Evolutionary conservation across 2,329 filamentous ascomycete genomes (phyloP).

Genomic region (Fusarium nelsonii): DNA sequence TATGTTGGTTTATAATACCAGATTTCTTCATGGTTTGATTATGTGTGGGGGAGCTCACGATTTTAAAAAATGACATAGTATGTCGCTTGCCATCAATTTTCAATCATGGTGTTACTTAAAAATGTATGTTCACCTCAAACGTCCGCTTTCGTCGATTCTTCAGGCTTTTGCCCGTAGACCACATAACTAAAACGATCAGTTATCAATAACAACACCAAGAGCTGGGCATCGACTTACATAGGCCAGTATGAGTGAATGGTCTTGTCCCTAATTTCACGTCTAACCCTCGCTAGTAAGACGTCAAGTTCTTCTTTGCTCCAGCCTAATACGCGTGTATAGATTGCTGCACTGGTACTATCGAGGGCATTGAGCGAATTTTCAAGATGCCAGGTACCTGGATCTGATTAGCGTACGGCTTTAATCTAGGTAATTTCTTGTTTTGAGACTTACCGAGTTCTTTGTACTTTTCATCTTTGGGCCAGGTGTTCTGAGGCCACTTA

Average conservation of each 20-base stretch:
- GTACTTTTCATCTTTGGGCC: slow-evolving; percentile 62
- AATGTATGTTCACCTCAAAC: not conserved
- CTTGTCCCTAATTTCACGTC: slow-evolving; percentile 45
- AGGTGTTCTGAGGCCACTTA: slow-evolving; percentile 62
- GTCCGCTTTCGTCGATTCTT: not conserved
- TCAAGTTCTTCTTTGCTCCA: slow-evolving; percentile 48
- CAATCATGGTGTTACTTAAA: too few relatives aligned
- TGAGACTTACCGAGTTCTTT: slow-evolving; percentile 57
- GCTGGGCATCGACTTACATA: slow-evolving; percentile 35
- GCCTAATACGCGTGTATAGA: slow-evolving; percentile 47
- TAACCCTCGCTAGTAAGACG: slow-evolving; percentile 43
- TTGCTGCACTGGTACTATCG: slow-evolving; percentile 48
- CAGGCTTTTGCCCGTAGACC: slow-evolving; percentile 28
- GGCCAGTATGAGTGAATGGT: slow-evolving; percentile 48
- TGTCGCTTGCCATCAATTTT: too few relatives aligned
- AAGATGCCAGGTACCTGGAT: slow-evolving; percentile 48
- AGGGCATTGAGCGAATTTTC: slow-evolving; percentile 42
- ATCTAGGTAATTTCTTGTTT: fast-evolving
- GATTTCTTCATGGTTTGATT: too few relatives aligned
- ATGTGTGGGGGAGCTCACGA: too few relatives aligned
- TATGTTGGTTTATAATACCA: too few relatives aligned
- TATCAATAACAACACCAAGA: fast-evolving
- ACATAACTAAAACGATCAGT: slow-evolving; percentile 18
- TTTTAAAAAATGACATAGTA: too few relatives aligned
- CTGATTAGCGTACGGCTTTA: fast-evolving